Conservation (phyloP, 371 early-diverging fungal species). For the Syncephalastrum racemosum region DNA sequence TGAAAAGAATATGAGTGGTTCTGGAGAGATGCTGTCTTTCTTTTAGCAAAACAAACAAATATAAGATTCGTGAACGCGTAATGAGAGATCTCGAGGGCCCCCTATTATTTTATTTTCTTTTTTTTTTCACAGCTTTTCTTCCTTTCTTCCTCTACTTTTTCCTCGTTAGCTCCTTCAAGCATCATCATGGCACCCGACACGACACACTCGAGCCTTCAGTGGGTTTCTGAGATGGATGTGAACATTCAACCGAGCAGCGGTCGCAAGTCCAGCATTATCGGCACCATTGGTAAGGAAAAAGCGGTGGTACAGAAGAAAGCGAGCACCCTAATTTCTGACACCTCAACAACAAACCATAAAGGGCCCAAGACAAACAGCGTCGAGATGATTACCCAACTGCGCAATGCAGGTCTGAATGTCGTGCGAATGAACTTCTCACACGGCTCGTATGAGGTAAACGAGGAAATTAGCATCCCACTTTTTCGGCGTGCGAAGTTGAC, state of each 20-base stretch:
- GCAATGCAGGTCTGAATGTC: slow-evolving; percentile 92
- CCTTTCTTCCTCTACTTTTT: slow-evolving; percentile 8
- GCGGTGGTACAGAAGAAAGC: not conserved
- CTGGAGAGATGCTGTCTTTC: no score
- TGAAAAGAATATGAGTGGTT: no score
- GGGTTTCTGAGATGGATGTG: slow-evolving; percentile 72
- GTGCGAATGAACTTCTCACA: slow-evolving; percentile 95
- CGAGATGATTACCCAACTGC: slow-evolving; percentile 79
- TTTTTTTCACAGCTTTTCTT: not conserved
- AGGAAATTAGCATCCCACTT: not conserved
- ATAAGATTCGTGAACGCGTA: not conserved
- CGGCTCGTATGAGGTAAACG: slow-evolving; percentile 73
- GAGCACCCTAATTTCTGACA: not conserved
- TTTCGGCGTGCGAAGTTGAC: no score
- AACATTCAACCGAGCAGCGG: slow-evolving; percentile 58
- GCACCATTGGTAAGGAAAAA: slow-evolving; percentile 70
- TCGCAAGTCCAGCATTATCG: slow-evolving; percentile 83
- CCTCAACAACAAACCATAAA: slow-evolving; percentile 1
- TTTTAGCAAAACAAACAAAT: slow-evolving; percentile 2
- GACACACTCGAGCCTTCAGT: slow-evolving; percentile 56
- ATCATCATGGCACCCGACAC: slow-evolving; percentile 10
- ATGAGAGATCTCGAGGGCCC: not conserved
- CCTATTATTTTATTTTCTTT: not conserved
- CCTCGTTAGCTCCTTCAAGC: slow-evolving; percentile 5
- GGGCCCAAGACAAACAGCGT: slow-evolving; percentile 77